Evolutionary conservation across 768 basidiomycete species (phyloP).

Genomic region (Panellus pusillus): DNA sequence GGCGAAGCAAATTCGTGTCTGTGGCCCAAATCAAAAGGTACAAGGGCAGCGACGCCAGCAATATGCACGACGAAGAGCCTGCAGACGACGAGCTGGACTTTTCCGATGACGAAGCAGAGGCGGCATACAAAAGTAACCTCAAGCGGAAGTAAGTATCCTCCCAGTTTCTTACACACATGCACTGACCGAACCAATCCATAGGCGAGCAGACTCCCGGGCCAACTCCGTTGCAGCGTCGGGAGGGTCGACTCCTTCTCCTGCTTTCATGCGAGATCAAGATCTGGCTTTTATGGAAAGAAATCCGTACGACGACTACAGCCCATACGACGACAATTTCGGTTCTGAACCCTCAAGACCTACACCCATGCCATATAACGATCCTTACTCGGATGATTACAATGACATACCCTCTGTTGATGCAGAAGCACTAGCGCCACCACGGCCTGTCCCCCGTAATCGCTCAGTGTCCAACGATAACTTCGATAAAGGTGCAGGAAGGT

Average conservation of each 20-base stretch:
- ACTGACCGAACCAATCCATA: slow-evolving; percentile 25
- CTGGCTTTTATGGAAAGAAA: slow-evolving; percentile 50
- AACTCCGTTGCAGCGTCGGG: slow-evolving; percentile 54
- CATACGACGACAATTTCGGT: slow-evolving; percentile 66
- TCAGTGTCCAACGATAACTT: neutral
- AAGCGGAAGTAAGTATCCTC: slow-evolving; percentile 53
- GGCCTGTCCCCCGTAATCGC: neutral
- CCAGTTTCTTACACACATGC: slow-evolving; percentile 1
- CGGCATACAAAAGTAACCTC: slow-evolving; percentile 59
- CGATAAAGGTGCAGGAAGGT: slow-evolving; percentile 5
- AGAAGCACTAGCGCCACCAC: slow-evolving; percentile 19
- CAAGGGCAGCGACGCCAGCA: slow-evolving; percentile 93
- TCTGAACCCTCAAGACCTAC: slow-evolving; percentile 59
- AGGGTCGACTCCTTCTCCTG: slow-evolving; percentile 52
- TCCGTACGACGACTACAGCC: slow-evolving; percentile 66
- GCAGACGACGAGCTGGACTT: slow-evolving; percentile 90
- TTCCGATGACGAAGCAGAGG: slow-evolving; percentile 92
- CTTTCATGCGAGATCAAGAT: slow-evolving; percentile 57
- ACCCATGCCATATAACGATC: slow-evolving; percentile 79
- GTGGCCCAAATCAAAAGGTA: slow-evolving; percentile 64
- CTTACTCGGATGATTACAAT: slow-evolving; percentile 57
- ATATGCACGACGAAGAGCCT: slow-evolving; percentile 92
- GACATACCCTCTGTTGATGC: slow-evolving; percentile 19
- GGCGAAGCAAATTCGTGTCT: slow-evolving; percentile 82
- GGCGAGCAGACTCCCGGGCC: slow-evolving; percentile 54